phyloP scores from a whole-genome alignment of 1,139 yeast genomes.

The Pichia terricola region DNA sequence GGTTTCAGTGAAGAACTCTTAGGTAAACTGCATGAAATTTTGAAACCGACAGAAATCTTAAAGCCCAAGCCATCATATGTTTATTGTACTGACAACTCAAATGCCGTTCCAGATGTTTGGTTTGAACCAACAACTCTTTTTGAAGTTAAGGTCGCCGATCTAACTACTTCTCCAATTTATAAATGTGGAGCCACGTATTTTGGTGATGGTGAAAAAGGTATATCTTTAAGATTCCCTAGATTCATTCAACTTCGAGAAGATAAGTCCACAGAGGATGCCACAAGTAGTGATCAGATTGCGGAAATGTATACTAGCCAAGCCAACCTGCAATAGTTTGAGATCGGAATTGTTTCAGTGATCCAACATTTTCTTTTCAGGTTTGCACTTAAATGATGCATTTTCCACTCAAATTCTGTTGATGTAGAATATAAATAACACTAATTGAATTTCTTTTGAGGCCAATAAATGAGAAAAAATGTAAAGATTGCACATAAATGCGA shows the following conservation, averaged over 20 bases:
- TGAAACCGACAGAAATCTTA: constrained; percentile 60
- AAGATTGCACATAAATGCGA: too few species aligned
- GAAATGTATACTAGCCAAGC: constrained; percentile 83
- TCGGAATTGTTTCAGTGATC: constrained; percentile 3
- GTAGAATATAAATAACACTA: neutral
- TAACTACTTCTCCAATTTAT: constrained; percentile 85
- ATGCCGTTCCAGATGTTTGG: constrained; percentile 89
- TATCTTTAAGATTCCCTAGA: constrained; percentile 86
- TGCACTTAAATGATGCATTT: neutral
- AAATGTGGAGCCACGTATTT: constrained; percentile 74
- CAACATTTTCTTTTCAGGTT: too few species aligned
- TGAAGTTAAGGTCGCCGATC: constrained; percentile 91
- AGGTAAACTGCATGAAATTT: constrained; percentile 44
- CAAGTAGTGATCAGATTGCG: constrained; percentile 80
- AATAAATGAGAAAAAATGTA: too few species aligned
- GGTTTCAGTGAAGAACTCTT: constrained; percentile 89
- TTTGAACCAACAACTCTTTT: constrained; percentile 81
- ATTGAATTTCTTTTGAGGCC: too few species aligned
- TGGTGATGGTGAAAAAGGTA: constrained; percentile 58
- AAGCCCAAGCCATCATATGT: constrained; percentile 64
- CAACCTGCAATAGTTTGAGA: constrained; percentile 13
- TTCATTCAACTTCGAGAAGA: constrained; percentile 82
- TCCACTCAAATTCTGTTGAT: neutral
- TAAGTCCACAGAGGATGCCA: constrained; percentile 81
- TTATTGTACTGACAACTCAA: constrained; percentile 52